These are phyloP conservation scores for Diaporthe caulivora DNA, from an alignment of 2,329 filamentous ascomycete species.

Conservation along the genomic window DNA sequence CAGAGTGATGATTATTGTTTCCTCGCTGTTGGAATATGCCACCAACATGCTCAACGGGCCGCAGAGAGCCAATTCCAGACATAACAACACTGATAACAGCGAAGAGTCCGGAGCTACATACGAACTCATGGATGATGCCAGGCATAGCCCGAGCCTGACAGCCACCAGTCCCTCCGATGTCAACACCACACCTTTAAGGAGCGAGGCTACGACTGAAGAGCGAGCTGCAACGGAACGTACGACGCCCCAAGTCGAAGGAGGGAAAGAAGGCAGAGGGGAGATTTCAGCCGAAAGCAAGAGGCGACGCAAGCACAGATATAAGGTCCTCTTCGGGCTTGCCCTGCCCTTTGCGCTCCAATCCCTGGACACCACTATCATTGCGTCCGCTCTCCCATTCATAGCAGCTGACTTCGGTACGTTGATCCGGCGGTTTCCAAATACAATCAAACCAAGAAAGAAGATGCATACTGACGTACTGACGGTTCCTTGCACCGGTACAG, in stretches of 20 bases:
- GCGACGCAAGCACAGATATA: slow-evolving; percentile 54
- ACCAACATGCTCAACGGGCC: background rate
- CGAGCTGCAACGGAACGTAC: background rate
- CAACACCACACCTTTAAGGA: background rate
- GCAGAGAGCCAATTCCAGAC: background rate
- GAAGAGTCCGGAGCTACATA: background rate
- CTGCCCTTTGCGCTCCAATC: slow-evolving; percentile 72
- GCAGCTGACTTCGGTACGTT: slow-evolving; percentile 71
- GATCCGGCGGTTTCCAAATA: no score
- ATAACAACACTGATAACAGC: background rate
- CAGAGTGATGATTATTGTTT: background rate
- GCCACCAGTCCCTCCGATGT: background rate
- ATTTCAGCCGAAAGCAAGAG: slow-evolving; percentile 43
- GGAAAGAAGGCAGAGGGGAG: background rate
- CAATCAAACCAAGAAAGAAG: no score
- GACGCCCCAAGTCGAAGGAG: background rate
- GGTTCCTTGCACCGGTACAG: slow-evolving; percentile 50
- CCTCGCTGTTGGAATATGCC: background rate
- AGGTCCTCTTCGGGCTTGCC: slow-evolving; percentile 66
- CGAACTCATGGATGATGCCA: background rate
- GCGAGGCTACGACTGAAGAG: background rate
- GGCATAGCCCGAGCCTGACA: background rate
- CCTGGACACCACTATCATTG: slow-evolving; percentile 70
- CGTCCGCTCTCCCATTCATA: slow-evolving; percentile 72
- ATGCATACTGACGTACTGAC: no score